These are phyloP conservation scores for Magnolia sinica DNA, from an alignment of 164 flowering plant species.

Conservation along the genomic window DNA sequence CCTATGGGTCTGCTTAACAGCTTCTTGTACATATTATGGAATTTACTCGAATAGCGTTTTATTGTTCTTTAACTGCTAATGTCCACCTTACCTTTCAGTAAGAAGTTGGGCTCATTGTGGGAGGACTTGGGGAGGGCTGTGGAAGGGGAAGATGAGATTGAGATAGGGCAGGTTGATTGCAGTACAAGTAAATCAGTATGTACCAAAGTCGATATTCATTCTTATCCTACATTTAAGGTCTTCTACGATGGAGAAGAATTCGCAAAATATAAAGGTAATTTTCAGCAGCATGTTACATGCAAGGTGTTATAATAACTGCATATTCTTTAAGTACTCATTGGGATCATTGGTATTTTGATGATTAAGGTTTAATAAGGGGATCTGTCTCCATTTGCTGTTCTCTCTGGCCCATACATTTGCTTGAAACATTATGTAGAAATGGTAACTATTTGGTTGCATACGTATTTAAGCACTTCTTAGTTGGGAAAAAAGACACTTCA, in stretches of 20 bases:
- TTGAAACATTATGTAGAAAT: neutral
- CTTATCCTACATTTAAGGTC: slow-evolving; percentile 95
- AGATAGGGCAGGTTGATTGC: slow-evolving; percentile 94
- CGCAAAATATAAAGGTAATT: slow-evolving; percentile 75
- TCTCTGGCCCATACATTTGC: neutral
- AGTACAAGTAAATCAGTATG: slow-evolving; percentile 65
- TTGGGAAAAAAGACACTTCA: no score
- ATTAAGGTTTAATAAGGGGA: neutral
- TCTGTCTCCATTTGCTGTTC: neutral
- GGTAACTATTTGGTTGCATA: neutral
- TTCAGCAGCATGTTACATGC: slow-evolving; percentile 1
- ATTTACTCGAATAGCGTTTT: neutral
- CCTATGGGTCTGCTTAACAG: neutral
- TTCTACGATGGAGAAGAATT: slow-evolving; percentile 95
- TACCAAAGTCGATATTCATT: slow-evolving; percentile 82
- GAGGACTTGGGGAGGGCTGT: slow-evolving; percentile 79
- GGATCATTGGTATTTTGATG: neutral
- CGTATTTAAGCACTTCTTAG: no score
- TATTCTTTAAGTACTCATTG: neutral
- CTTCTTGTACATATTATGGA: neutral
- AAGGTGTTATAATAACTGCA: neutral
- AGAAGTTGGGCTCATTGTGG: slow-evolving; percentile 90
- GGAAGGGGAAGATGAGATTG: slow-evolving; percentile 93
- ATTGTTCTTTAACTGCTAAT: neutral
- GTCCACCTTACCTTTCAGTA: slow-evolving; percentile 43